Evolutionary conservation across 1,139 yeast genomes (phyloP).

Genomic region (Blastobotrys proliferans): DNA sequence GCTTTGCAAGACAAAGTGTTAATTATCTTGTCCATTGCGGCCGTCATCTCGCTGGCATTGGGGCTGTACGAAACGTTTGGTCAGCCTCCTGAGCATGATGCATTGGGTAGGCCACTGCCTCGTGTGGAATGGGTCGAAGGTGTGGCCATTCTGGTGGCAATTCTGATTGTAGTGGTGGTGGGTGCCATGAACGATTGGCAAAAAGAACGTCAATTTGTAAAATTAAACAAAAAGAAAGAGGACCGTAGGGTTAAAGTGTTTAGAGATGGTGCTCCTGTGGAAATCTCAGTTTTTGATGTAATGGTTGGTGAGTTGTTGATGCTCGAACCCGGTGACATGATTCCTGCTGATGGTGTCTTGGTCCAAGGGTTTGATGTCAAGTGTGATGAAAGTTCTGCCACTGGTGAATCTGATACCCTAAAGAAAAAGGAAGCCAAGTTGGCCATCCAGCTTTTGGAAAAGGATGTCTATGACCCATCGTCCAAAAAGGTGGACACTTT

Average conservation of each 20-base stretch:
- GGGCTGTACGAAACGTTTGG: conserved; percentile 94
- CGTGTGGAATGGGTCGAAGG: conserved; percentile 98
- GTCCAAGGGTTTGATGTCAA: conserved; percentile 70
- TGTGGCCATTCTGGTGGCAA: conserved; percentile 92
- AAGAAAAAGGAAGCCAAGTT: conserved; percentile 55
- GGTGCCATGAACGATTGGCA: conserved; percentile 96
- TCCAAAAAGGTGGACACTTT: conserved; percentile 61
- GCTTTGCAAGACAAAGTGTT: conserved; percentile 91
- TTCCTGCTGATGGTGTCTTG: conserved; percentile 83
- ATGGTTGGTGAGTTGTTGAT: conserved; percentile 80
- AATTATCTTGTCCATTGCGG: conserved; percentile 78
- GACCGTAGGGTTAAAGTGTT: conserved; percentile 75
- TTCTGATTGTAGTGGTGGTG: conserved; percentile 82
- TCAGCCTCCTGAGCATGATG: conserved; percentile 71
- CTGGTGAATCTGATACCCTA: conserved; percentile 89
- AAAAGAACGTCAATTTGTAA: conserved; percentile 89
- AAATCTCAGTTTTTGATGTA: conserved; percentile 69
- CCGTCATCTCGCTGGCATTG: conserved; percentile 79
- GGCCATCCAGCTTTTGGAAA: conserved; percentile 38
- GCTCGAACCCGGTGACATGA: conserved; percentile 89
- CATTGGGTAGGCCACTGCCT: conserved; percentile 69
- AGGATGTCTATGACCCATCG: conserved; percentile 24
- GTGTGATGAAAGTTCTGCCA: conserved; percentile 87
- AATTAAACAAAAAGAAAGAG: conserved; percentile 71
- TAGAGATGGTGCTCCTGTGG: conserved; percentile 64